Base-by-base conservation (phyloP, 73 alveolate species). In the Durusdinium trenchii region DNA sequence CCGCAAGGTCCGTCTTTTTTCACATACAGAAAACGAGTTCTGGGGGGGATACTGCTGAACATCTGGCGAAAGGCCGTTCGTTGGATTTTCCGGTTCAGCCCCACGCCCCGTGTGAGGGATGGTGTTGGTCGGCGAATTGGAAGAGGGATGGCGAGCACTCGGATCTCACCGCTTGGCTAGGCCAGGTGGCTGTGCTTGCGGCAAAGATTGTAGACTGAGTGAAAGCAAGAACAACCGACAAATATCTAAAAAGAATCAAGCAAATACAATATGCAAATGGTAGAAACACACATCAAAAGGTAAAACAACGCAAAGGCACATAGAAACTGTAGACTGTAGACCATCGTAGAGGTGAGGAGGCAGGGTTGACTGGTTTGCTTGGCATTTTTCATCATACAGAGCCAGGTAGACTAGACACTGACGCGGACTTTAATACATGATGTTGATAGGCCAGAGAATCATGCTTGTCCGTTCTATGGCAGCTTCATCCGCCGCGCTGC, bases 121-220 rank as follows among this genome's bases (percentile, higher is more conserved):
- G 28, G 48, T 23, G 48, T 30, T 81, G 91, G 91, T 81, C 91
- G 35, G 50, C 67, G 32, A 81, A 46, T 48, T 81, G 91, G 91
- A 81, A 81, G 91, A 48, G 35, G 36, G 86, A 76, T 23, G 86
- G 86, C 60, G 38, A 43, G 47, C 91, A 81, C 46, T 47, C 71
- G 6, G 62, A 46, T 28, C 30, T 47, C 48, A 47, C 91, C 12
- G 91, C 91, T n/a, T 10, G 32, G 91, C 67, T 81, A 30, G 91
- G 91, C 47, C 48, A 26, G 43, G 57, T n/a, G 40, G 32, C 61
- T 43, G 36, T 16, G 61, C 42, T 6, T 76, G 7, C 45, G 9
- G 12, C 23, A 16, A 16, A 23, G 69, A 23, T 16, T 16, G 69
- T 57, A 23, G 69, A 23, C 12, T 16, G 23, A 16, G 32, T 23